A percentile compares a stretch with the other conserved stretches of the same genome.
These are phyloP conservation scores for Chrysanthemum seticuspe DNA, from an alignment of 129 eudicot genomes.

Conservation along the genomic window DNA sequence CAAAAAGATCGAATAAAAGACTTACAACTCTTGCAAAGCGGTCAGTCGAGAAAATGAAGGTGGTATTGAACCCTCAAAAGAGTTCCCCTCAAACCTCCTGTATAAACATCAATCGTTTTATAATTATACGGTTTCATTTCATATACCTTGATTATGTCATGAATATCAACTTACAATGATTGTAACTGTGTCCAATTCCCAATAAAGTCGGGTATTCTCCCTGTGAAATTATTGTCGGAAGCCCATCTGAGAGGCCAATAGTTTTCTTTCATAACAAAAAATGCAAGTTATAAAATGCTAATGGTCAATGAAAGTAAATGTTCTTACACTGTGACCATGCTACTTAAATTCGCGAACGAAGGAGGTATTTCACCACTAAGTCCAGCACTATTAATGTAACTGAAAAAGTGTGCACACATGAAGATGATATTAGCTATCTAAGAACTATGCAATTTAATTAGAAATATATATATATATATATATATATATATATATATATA, in stretches of 20 bases:
- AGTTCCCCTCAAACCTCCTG: constrained; percentile 85
- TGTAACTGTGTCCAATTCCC: constrained; percentile 64
- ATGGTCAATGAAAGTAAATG: neutral
- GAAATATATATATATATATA: no score
- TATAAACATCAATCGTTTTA: constrained; percentile 16
- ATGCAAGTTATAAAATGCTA: constrained; percentile 6
- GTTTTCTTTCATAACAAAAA: neutral
- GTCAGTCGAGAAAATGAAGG: constrained; percentile 57
- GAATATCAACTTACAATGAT: constrained; percentile 36
- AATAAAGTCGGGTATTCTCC: constrained; percentile 67
- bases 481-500: no score
- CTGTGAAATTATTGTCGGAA: constrained; percentile 61
- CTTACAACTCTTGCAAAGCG: constrained; percentile 61
- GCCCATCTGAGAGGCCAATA: constrained; percentile 52
- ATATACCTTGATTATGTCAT: neutral
- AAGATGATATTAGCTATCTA: constrained; percentile 1
- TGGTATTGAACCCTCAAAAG: constrained; percentile 86
- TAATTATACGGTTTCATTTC: neutral
- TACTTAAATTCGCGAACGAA: constrained; percentile 56
- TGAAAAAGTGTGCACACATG: constrained; percentile 33
- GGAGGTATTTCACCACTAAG: constrained; percentile 71
- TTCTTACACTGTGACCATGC: constrained; percentile 58
- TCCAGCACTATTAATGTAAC: constrained; percentile 78
- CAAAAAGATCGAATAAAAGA: neutral
- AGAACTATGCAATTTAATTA: no score